phyloP scores from a whole-genome alignment of 805 yeast species.

The Zygosaccharomyces pseudorouxii region DNA sequence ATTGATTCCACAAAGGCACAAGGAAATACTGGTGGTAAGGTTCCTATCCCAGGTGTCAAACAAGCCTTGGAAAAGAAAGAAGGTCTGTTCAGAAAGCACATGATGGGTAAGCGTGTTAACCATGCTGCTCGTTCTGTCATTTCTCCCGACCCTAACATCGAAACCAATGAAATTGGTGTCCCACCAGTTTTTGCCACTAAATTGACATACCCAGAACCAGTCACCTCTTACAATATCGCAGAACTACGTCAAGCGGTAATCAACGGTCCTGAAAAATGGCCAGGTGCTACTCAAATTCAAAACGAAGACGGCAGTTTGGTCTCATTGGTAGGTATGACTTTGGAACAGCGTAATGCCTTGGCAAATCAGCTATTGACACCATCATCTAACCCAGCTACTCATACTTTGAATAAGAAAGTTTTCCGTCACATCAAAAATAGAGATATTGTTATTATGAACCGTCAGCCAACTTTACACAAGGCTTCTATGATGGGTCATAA shows the following conservation, averaged over 20 bases:
- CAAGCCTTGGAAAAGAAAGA: slow-evolving; percentile 98
- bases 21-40: slow-evolving; percentile 57
- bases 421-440: slow-evolving; percentile 90
- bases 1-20: slow-evolving; percentile 89
- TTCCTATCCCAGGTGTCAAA: slow-evolving; percentile 89
- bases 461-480: slow-evolving; percentile 98
- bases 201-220: slow-evolving; percentile 97
- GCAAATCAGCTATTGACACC: slow-evolving; percentile 96
- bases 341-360: slow-evolving; percentile 89
- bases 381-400: slow-evolving; percentile 49
- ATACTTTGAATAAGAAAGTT: slow-evolving; percentile 82
- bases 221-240: slow-evolving; percentile 83
- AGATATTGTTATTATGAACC: slow-evolving; percentile 95
- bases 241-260: slow-evolving; percentile 91
- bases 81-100: slow-evolving; percentile 95
- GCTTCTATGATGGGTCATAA: slow-evolving; percentile 99
- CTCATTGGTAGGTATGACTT: slow-evolving; percentile 80
- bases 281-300: slow-evolving; percentile 95
- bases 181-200: slow-evolving; percentile 98
- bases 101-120: slow-evolving; percentile 99
- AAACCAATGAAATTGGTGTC: slow-evolving; percentile 96
- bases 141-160: slow-evolving; percentile 97
- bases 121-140: slow-evolving; percentile 98
- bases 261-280: slow-evolving; percentile 98
- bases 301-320: slow-evolving; percentile 88